Evolutionary conservation across 2,329 filamentous ascomycete species (phyloP), one percentile per base, ranked within the genome.

Genomic region (Penicillium sp.): DNA sequence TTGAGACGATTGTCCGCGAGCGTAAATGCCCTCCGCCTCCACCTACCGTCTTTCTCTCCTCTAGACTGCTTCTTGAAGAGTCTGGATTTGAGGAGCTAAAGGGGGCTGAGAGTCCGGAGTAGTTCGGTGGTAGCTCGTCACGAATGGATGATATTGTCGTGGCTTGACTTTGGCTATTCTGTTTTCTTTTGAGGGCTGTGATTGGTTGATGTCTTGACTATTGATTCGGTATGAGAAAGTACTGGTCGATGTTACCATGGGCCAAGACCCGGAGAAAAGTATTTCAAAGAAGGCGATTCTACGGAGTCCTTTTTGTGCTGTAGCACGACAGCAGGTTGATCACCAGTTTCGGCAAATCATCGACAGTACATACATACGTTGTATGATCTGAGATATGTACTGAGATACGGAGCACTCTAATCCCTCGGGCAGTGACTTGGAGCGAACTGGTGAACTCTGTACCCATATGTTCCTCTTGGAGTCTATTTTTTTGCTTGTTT

Each of bases 71-170:
- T 49, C 45, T 33, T 33, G 42, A 22, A 16, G 22, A 26, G 22
- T 45, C 46, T 51, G 28, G 26, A 37, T 11, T 35, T 16, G 55
- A 51, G 25, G 26, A 19, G 40, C 54, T 35, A 22, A 49, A 30
- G 33, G 14, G 37, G 48, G 30, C 25, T 19, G 28, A n/a, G n/a
- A 56, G 46, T 52, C 48, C 63, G 61, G 65, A 66, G 60, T 8
- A 60, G 30, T 43, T 66, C 65, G 57, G 65, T 46, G 58, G 52
- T 35, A 43, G 55, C 51, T 62, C 52, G 25, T n/a, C 22, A 2
- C 22, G 28, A n/a, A 35, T 28, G 6, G 35, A 10, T 22, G 51
- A 38, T 38, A n/a, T 14, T 37, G 51, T 22, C n/a, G 57, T 64
- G 54, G 54, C 55, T 59, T 62, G 55, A 57, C 43, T 46, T 37